A percentile compares a stretch with the other conserved stretches of the same genome.
Conservation (phyloP, 495 filamentous ascomycete species). For the Clohesyomyces aquaticus region DNA sequence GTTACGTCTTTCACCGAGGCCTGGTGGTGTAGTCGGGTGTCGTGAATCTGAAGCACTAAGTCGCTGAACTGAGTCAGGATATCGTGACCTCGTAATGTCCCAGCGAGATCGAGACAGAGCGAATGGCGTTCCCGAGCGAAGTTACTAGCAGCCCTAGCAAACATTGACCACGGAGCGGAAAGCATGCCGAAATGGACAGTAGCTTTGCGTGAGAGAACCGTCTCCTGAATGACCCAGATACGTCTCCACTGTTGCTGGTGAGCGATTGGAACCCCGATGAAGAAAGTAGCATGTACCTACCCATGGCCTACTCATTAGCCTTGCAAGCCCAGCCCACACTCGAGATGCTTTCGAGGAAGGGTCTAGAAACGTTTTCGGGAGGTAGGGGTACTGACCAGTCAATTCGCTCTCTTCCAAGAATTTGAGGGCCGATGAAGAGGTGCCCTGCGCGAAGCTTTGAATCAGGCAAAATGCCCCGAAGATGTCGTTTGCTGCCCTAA, state of each 20-base stretch:
- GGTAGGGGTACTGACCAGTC: background rate
- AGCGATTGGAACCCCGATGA: background rate
- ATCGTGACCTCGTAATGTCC: constrained; percentile 10
- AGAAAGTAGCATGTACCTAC: background rate
- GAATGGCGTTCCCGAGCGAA: constrained; percentile 4
- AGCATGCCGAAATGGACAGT: constrained; percentile 17
- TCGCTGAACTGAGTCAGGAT: constrained; percentile 12
- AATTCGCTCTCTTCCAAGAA: constrained; percentile 10
- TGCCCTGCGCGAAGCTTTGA: constrained; percentile 9
- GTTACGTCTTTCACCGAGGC: constrained; percentile 12
- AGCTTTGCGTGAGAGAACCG: constrained; percentile 12
- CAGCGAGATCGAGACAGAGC: constrained; percentile 11
- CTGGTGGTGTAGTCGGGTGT: constrained; percentile 22
- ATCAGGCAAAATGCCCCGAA: constrained; percentile 19
- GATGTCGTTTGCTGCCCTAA: constrained; percentile 3
- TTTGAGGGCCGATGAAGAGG: background rate
- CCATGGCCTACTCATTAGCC: constrained; percentile 19
- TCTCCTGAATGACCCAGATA: constrained; percentile 24
- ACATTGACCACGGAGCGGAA: constrained; percentile 22
- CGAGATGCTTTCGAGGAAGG: background rate
- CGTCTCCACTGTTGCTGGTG: constrained; percentile 5
- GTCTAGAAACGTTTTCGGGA: background rate
- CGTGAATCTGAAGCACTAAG: constrained; percentile 35
- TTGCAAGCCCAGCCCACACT: constrained; percentile 13
- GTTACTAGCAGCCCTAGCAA: constrained; percentile 13